These are phyloP conservation scores for Lagenaria siceraria DNA, from an alignment of 306 rosid species.

Conservation along the genomic window DNA sequence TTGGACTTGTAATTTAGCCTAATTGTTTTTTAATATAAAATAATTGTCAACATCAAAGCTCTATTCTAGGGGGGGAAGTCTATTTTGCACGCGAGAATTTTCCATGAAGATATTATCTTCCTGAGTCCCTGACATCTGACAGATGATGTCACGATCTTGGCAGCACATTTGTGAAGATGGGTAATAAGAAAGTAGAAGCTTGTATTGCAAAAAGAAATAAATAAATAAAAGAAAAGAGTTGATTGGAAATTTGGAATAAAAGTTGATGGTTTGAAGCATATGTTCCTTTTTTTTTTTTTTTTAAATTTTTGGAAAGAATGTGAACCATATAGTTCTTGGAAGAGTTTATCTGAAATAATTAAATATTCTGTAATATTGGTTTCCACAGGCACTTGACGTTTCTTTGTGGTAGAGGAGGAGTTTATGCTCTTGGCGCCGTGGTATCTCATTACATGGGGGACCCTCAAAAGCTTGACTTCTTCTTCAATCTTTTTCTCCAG, in stretches of 20 bases:
- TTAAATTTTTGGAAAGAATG: neutral
- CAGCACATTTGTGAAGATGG: neutral
- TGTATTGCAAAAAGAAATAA: neutral
- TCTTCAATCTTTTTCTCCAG: slow-evolving; percentile 62
- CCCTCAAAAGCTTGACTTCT: slow-evolving; percentile 38
- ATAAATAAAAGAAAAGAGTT: neutral
- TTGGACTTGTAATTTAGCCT: too few species aligned
- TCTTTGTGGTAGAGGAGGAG: slow-evolving; percentile 78
- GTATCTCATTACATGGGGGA: slow-evolving; percentile 58
- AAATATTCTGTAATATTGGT: neutral
- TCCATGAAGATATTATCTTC: neutral
- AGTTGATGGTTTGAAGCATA: neutral
- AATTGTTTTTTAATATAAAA: too few species aligned
- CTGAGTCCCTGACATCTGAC: neutral
- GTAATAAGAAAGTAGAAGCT: neutral
- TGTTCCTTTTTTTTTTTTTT: neutral
- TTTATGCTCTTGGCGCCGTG: slow-evolving; percentile 65
- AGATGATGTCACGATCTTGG: neutral
- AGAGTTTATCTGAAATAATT: neutral
- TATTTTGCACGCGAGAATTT: neutral
- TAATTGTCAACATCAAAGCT: too few species aligned
- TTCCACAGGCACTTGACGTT: slow-evolving; percentile 61
- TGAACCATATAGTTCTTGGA: neutral
- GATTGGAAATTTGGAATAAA: neutral
- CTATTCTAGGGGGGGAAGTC: too few species aligned